These are phyloP conservation scores for Xylaria castorea DNA, from an alignment of 495 filamentous ascomycete genomes.

Conservation along the genomic window DNA sequence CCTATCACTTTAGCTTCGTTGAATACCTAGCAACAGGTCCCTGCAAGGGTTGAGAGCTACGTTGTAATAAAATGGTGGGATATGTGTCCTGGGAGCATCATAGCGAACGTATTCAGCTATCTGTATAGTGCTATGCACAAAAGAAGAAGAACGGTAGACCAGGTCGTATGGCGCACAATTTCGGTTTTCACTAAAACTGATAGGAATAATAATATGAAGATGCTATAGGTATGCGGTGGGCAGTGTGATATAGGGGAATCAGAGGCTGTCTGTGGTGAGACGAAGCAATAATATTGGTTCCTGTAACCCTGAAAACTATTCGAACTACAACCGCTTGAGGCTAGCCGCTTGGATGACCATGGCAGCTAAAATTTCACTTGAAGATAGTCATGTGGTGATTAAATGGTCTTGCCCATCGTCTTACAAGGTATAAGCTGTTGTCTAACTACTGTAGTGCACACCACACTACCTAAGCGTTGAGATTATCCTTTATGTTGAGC, in stretches of 20 bases:
- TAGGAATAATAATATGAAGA: background rate
- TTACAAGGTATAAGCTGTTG: slow-evolving; percentile 2
- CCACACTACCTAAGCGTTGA: background rate
- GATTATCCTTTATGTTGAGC: background rate
- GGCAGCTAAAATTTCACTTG: background rate
- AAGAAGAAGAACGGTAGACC: background rate
- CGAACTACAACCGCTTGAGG: slow-evolving; percentile 17
- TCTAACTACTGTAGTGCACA: background rate
- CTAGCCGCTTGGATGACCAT: slow-evolving; percentile 1
- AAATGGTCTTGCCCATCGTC: slow-evolving; percentile 2
- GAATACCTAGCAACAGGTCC: background rate
- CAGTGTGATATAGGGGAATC: background rate
- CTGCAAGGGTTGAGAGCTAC: background rate
- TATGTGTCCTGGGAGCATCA: background rate
- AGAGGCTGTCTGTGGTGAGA: background rate
- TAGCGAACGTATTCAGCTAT: background rate
- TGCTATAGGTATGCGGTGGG: background rate
- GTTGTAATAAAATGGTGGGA: background rate
- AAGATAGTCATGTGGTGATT: slow-evolving; percentile 15
- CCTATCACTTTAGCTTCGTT: background rate
- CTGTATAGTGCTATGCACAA: background rate
- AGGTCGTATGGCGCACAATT: background rate
- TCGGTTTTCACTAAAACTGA: background rate
- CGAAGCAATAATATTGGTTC: background rate
- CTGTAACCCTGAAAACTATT: background rate